Base-by-base conservation (phyloP, 257 asterid species). In the Cordia subcordata region DNA sequence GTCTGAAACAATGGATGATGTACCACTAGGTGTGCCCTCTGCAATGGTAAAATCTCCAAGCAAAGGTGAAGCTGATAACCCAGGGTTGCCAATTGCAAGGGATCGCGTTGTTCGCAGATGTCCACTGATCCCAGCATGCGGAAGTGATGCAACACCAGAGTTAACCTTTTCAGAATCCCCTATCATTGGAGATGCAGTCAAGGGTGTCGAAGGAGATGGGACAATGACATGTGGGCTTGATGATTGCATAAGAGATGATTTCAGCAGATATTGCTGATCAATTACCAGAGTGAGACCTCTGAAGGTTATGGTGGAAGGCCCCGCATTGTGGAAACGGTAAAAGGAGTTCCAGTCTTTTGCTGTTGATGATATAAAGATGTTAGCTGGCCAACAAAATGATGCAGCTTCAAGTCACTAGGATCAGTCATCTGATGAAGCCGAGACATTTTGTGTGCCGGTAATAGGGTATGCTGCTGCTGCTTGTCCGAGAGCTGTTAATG, bases 31-130 rank as follows among this genome's bases (percentile, higher is more conserved):
- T 55, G 78, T 65, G 60, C 87, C 90, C 65, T 82, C 94, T 22
- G 80, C 75, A 64, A 82, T 71, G 59, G 81, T 76, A 55, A 76
- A 78, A 59, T 85, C 94, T 66, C 90, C 87, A 61, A 85, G 81
- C 70, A 85, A 76, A 65, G 94, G 94, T n/a, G 94, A 82, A 59
- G 94, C 87, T 12, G 94, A 85, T 63, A 85, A 82, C 72, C 90
- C 94, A 16, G 94, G 94, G 50, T 84, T 85, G 49, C 85, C 94
- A 51, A 85, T 78, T 20, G 87, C 85, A 63, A 82, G 78, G 57
- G 94, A 85, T 55, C 82, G 94, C 27, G 73, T 49, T 46, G 72
- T 68, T 37, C 80, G 79, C 58, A 68, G 87, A 59, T 69, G 80
- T 60, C 65, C 51, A 46, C 60, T 67, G 60, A 72, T 82, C 72